phyloP scores from a whole-genome alignment of 441 rosid species.

The Aquilaria agallochum region DNA sequence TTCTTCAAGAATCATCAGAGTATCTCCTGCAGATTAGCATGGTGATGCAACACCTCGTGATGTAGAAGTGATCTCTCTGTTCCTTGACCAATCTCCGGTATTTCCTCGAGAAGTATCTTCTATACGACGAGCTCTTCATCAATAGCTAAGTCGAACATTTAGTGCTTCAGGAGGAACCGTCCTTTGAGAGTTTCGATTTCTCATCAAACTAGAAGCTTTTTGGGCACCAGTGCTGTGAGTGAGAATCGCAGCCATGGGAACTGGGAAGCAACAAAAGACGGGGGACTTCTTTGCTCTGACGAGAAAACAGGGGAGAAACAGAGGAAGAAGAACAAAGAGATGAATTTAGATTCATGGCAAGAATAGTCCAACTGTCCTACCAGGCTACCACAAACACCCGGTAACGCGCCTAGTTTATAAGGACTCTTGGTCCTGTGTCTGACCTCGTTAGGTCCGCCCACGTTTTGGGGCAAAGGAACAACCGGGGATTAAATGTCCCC shows the following conservation, averaged over 20 bases:
- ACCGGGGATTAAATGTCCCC: too few species aligned
- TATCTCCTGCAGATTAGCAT: slow-evolving; percentile 96
- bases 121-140: slow-evolving; percentile 37
- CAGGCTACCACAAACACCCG: too few species aligned
- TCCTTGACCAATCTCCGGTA: slow-evolving; percentile 74
- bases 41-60: slow-evolving; percentile 75
- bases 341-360: too few species aligned
- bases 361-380: too few species aligned
- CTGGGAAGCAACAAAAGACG: neutral
- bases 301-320: neutral
- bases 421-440: too few species aligned
- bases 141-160: slow-evolving; percentile 31
- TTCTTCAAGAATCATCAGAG: slow-evolving; percentile 54
- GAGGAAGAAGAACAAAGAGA: neutral
- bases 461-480: too few species aligned
- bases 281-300: neutral
- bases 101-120: slow-evolving; percentile 64
- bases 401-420: too few species aligned
- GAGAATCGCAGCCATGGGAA: slow-evolving; percentile 21
- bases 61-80: slow-evolving; percentile 86
- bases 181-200: slow-evolving; percentile 74
- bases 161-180: slow-evolving; percentile 46
- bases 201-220: slow-evolving; percentile 50
- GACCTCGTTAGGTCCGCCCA: too few species aligned
- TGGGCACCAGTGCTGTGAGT: slow-evolving; percentile 33